These are phyloP conservation scores for Rhipidocladum racemiflorum DNA, from an alignment of 176 grass and related monocot genomes.

Conservation along the genomic window DNA sequence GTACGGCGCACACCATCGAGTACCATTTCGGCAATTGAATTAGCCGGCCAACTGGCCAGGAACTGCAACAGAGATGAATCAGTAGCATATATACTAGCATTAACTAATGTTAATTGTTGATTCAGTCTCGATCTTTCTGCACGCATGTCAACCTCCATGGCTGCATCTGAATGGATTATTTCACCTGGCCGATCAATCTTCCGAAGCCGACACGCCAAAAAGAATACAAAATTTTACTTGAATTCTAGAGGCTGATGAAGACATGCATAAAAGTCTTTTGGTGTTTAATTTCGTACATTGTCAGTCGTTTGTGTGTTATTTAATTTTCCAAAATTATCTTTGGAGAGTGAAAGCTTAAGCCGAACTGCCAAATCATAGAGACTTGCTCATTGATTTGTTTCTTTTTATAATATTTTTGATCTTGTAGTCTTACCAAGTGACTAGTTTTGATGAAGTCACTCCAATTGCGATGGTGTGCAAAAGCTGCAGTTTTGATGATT, in stretches of 20 bases:
- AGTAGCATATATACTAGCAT: background rate
- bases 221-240: background rate
- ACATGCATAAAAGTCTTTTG: background rate
- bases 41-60: background rate
- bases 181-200: background rate
- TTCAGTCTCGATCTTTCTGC: background rate
- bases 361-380: background rate
- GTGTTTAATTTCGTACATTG: too few relatives aligned
- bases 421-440: background rate
- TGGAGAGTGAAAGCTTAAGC: background rate
- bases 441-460: slow-evolving; percentile 17
- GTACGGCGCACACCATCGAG: background rate
- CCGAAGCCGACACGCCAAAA: background rate
- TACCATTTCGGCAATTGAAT: background rate
- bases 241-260: background rate
- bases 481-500: slow-evolving; percentile 10
- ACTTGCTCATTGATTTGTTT: background rate
- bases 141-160: background rate
- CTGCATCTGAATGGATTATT: background rate
- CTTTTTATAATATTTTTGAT: background rate
- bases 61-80: background rate
- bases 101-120: background rate
- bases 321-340: background rate
- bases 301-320: background rate
- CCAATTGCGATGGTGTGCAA: background rate